A percentile compares a stretch with the other conserved stretches of the same genome.
phyloP scores from a whole-genome alignment of 305 asterid species.

The Stenogyne calaminthoides region DNA sequence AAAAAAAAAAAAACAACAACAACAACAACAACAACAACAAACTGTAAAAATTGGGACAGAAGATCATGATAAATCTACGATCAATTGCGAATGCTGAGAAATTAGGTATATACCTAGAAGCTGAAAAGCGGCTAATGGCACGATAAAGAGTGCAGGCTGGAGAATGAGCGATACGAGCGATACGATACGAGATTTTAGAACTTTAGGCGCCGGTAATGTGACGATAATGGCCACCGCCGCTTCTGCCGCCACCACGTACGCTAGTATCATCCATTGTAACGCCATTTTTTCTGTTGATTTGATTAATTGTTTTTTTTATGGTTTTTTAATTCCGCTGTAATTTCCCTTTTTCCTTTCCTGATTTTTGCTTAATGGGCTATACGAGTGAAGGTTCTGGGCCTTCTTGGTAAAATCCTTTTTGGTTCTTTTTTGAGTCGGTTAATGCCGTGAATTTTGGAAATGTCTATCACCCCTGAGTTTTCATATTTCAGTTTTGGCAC shows the following conservation, averaged over 20 bases:
- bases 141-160: conserved; percentile 74
- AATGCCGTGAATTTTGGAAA: conserved; percentile 10
- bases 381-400: conserved; percentile 5
- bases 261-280: conserved; percentile 82
- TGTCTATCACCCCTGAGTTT: background rate
- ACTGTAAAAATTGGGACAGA: conserved; percentile 3
- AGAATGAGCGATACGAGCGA: conserved; percentile 72
- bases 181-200: conserved; percentile 64
- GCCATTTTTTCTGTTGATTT: conserved; percentile 50
- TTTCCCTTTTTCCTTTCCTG: background rate
- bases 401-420: background rate
- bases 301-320: background rate
- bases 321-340: background rate
- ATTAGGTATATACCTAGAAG: conserved; percentile 58
- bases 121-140: conserved; percentile 87
- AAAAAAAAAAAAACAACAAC: no score
- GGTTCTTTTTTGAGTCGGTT: conserved; percentile 18
- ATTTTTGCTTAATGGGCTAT: conserved; percentile 5
- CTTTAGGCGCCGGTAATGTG: conserved; percentile 78
- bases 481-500: background rate
- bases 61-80: background rate
- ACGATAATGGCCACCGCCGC: conserved; percentile 68
- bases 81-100: background rate
- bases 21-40: no score
- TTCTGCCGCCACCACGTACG: conserved; percentile 93